Evolutionary conservation across 2,329 filamentous ascomycete species (phyloP).

Genomic region (Fusarium zealandicum): DNA sequence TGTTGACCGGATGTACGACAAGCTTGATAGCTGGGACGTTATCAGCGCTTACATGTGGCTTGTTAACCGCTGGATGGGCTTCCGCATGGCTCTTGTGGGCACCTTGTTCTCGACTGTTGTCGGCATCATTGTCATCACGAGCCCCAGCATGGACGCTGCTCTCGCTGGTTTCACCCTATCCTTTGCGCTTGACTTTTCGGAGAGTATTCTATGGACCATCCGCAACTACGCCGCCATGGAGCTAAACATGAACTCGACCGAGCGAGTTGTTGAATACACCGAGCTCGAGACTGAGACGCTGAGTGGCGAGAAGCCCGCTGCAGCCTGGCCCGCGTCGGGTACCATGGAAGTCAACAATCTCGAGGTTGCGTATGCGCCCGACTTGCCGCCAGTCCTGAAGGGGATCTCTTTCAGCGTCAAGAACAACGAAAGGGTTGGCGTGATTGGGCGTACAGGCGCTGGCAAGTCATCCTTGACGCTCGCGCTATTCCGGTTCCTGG

Average conservation of each 20-base stretch:
- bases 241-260: conserved; percentile 79
- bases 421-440: conserved; percentile 74
- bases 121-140: conserved; percentile 68
- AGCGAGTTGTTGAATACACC: conserved; percentile 78
- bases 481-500: conserved; percentile 79
- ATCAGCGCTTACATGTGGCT: conserved; percentile 74
- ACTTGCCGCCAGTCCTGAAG: conserved; percentile 74
- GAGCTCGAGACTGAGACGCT: conserved; percentile 72
- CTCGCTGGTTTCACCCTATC: conserved; percentile 78
- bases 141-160: conserved; percentile 68
- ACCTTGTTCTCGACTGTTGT: conserved; percentile 72
- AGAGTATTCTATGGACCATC: conserved; percentile 69
- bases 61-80: conserved; percentile 79
- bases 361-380: conserved; percentile 74
- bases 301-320: conserved; percentile 66
- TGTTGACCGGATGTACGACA: conserved; percentile 71
- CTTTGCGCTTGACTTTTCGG: conserved; percentile 75
- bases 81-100: conserved; percentile 74
- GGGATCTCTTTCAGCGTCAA: conserved; percentile 72
- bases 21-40: conserved; percentile 72
- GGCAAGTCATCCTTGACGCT: conserved; percentile 80
- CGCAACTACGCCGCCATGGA: conserved; percentile 75
- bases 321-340: conserved; percentile 78
- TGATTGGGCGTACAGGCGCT: conserved; percentile 79
- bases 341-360: conserved; percentile 76